Evolutionary conservation across 169 alveolate species (phyloP), one percentile per base, ranked within the genome.

Genomic region (Eimeria maxima): DNA sequence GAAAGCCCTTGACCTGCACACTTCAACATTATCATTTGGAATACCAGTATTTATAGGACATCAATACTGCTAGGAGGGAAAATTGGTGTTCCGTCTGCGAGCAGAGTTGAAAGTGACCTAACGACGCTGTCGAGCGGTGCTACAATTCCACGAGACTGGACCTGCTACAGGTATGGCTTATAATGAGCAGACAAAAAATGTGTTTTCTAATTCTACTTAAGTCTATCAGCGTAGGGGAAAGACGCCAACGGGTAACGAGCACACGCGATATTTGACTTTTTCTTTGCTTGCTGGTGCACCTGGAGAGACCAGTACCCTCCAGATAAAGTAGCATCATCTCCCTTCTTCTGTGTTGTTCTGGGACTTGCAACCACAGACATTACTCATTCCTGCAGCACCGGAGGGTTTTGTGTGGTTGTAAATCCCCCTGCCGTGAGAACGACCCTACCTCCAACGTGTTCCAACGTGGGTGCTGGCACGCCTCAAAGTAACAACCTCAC

Each of bases 31-130:
- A 22, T 69, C 80, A 69, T 18, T 27, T 69, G n/a, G 6, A 69
- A 33, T 22, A 69, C 22, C 80, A 69, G 22, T 14, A 69, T 29
- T 29, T 13, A 8, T 33, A 50, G 47, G 47, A 11, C 7, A 1
- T 11, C 50, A 14, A 14, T 4, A 10, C 22, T 13, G 24, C 11
- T 33, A 11, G 50, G n/a, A 22, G 50, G 45, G 80, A 13, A 69
- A 29, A 0, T 33, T 33, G 80, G 7, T 22, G 42, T 33, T 11
- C 80, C 50, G 0, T 14, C 5, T 29, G 10, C 80, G 45, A 69
- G 80, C 11, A 22, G n/a, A 10, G 14, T 69, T 69, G 50, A 50
- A 69, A 47, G 80, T 69, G 80, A 69, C 80, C 80, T 69, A 69
- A 47, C 80, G 50, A 29, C 80, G n/a, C 80, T 22, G 14, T 6